Percentiles rank a stretch among this genome's conserved stretches.
phyloP scores from a whole-genome alignment of 306 rosid species.

The Alnus rubra region DNA sequence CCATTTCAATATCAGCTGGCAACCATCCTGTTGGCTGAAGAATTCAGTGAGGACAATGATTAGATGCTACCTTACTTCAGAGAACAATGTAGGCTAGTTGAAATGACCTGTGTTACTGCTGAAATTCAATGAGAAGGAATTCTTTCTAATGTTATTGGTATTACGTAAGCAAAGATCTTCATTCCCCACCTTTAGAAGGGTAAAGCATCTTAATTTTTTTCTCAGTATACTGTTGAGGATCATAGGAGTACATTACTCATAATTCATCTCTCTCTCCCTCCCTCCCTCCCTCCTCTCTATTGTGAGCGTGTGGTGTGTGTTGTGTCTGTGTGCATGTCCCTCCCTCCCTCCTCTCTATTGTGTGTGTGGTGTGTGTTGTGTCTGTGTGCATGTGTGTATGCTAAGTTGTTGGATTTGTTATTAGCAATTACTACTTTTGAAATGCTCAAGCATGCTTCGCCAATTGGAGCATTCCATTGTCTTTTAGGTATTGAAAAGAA shows the following conservation, averaged over 20 bases:
- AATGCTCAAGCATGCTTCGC: background rate
- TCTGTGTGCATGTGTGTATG: background rate
- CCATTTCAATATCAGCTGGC: background rate
- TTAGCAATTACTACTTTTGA: background rate
- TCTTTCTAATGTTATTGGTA: background rate
- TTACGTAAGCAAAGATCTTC: background rate
- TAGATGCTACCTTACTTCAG: background rate
- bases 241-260: background rate
- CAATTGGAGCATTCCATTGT: slow-evolving; percentile 4
- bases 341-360: too few relatives aligned
- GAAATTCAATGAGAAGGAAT: background rate
- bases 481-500: background rate
- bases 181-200: background rate
- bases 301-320: too few relatives aligned
- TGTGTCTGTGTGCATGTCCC: too few relatives aligned
- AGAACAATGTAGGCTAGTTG: background rate
- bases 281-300: too few relatives aligned
- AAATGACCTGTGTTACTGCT: background rate
- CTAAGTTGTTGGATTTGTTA: background rate
- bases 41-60: background rate
- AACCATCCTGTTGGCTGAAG: background rate
- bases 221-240: background rate
- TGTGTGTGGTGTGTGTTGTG: background rate
- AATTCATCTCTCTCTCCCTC: background rate
- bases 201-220: background rate